phyloP scores from a whole-genome alignment of 228 moss, liverwort and hornwort species.

The Sphagnum magellanicum region DNA sequence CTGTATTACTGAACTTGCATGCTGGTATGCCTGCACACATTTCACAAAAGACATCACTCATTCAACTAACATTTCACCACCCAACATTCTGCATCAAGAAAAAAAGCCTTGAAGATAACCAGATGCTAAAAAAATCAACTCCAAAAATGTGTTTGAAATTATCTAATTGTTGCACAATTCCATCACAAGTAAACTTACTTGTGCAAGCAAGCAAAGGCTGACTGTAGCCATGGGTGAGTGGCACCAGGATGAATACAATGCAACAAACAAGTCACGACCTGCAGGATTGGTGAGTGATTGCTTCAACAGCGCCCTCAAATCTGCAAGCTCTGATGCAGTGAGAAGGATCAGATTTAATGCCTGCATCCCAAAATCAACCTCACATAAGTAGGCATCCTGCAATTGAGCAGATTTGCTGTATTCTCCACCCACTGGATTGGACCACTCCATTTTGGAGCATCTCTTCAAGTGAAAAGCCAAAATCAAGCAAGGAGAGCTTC shows the following conservation, averaged over 20 bases:
- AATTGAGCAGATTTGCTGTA: no score
- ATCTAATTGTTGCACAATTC: no score
- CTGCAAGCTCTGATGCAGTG: constrained; percentile 78
- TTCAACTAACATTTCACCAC: no score
- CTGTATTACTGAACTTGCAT: constrained; percentile 79
- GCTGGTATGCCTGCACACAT: constrained; percentile 58
- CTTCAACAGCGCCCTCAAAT: constrained; percentile 64
- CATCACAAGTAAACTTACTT: constrained; percentile 28
- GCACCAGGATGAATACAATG: constrained; percentile 82
- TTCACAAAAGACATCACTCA: background rate
- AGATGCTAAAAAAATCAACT: no score
- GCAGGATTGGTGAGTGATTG: constrained; percentile 39
- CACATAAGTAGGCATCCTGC: no score
- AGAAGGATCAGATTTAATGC: constrained; percentile 81
- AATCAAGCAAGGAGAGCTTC: no score
- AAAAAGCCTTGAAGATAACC: no score
- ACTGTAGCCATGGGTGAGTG: constrained; percentile 94
- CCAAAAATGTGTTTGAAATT: no score
- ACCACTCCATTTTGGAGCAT: no score
- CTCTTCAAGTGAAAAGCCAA: no score
- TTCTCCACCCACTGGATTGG: no score
- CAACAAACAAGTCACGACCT: constrained; percentile 68
- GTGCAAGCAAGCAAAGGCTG: constrained; percentile 92
- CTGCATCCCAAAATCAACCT: constrained; percentile 20
- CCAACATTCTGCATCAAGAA: no score